Conservation (phyloP, 2,329 filamentous ascomycete genomes). For the Verticillium tricorpus region DNA sequence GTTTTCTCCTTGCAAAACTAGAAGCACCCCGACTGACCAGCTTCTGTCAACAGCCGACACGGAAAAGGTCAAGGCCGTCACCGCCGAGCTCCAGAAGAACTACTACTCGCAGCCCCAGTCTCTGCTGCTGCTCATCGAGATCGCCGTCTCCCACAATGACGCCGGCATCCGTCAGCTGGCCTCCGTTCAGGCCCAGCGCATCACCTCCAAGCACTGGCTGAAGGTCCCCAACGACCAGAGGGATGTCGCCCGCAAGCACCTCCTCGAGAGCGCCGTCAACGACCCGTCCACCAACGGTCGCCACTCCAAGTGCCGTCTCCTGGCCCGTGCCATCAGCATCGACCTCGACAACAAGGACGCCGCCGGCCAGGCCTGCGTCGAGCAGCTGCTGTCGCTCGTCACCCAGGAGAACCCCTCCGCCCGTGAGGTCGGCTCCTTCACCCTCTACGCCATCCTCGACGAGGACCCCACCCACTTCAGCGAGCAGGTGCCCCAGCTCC, state of each 20-base stretch:
- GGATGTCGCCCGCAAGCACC: conserved; percentile 70
- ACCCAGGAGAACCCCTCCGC: conserved; percentile 70
- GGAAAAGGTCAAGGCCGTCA: conserved; percentile 83
- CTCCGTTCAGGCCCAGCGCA: conserved; percentile 80
- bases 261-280: conserved; percentile 78
- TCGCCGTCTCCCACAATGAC: conserved; percentile 74
- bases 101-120: conserved; percentile 86
- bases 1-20: conserved; percentile 6
- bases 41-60: conserved; percentile 65
- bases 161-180: conserved; percentile 79
- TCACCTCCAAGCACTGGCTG: conserved; percentile 83
- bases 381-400: conserved; percentile 73
- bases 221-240: conserved; percentile 71
- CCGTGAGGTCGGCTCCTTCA: conserved; percentile 87
- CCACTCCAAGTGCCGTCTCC: conserved; percentile 82
- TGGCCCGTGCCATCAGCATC: conserved; percentile 78
- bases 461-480: conserved; percentile 79
- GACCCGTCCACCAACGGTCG: conserved; percentile 74
- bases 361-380: conserved; percentile 79
- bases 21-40: conserved; percentile 24
- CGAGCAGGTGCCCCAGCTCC: conserved; percentile 74
- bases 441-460: conserved; percentile 88
- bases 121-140: conserved; percentile 80
- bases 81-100: conserved; percentile 83
- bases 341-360: conserved; percentile 54